Evolutionary conservation across 192 early-diverging fungal genomes (phyloP).

Genomic region (Thamnidium elegans): DNA sequence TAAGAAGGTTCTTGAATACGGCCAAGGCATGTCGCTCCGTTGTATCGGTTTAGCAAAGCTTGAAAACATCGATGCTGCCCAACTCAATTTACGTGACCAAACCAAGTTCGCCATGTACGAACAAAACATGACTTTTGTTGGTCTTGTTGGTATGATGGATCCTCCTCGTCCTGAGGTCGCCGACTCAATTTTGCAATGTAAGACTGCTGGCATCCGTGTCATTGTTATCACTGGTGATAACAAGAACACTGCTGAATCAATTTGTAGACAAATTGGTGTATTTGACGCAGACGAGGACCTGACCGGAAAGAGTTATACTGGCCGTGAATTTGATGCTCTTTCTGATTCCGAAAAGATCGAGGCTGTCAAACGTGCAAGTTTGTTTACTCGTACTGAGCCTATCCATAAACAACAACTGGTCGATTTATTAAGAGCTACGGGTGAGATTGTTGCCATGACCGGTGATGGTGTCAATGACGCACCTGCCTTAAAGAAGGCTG

Average conservation of each 20-base stretch:
- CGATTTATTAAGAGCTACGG: conserved; percentile 80
- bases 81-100: conserved; percentile 56
- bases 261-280: conserved; percentile 94
- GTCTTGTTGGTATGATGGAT: conserved; percentile 95
- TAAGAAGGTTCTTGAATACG: conserved; percentile 70
- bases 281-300: conserved; percentile 70
- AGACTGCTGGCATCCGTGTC: conserved; percentile 93
- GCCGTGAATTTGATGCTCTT: conserved; percentile 93
- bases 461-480: conserved; percentile 99
- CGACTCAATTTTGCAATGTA: conserved; percentile 80
- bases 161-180: conserved; percentile 93
- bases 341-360: conserved; percentile 62
- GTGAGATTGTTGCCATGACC: conserved; percentile 90
- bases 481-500: conserved; percentile 94
- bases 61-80: conserved; percentile 56
- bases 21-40: conserved; percentile 72
- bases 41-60: conserved; percentile 89
- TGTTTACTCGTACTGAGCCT: conserved; percentile 97
- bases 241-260: conserved; percentile 94
- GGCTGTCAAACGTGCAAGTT: conserved; percentile 68
- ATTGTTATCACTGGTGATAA: conserved; percentile 99
- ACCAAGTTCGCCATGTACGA: conserved; percentile 72
- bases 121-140: conserved; percentile 88
- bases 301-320: conserved; percentile 75
- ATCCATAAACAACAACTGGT: conserved; percentile 94